Evolutionary conservation across 1,139 yeast species (phyloP).

Genomic region (Scheffersomyces insectosa): DNA sequence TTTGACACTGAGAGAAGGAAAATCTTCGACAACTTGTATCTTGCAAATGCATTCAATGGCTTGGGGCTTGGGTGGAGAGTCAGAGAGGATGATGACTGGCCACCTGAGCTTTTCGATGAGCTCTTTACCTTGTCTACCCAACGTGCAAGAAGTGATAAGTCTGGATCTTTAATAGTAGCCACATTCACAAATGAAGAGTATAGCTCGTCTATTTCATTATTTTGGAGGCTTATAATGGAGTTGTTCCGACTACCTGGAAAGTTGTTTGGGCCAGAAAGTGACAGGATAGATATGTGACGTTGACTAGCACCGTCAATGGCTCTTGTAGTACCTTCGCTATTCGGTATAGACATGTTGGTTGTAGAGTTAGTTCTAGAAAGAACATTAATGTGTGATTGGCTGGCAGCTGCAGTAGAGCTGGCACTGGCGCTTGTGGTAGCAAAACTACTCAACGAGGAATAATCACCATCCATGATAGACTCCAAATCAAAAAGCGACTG

Average conservation of each 20-base stretch:
- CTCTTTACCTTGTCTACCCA: constrained; percentile 50
- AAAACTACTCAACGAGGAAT: constrained; percentile 29
- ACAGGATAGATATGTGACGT: constrained; percentile 4
- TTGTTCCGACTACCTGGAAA: constrained; percentile 8
- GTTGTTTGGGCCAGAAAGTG: constrained; percentile 1
- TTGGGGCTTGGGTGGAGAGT: neutral
- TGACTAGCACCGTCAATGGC: constrained; percentile 1
- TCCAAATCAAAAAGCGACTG: constrained; percentile 80
- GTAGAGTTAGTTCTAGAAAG: constrained; percentile 3
- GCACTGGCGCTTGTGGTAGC: neutral
- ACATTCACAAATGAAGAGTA: constrained; percentile 67
- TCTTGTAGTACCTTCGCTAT: neutral
- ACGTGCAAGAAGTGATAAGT: constrained; percentile 45
- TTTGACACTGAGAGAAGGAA: constrained; percentile 64
- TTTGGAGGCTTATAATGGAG: constrained; percentile 19
- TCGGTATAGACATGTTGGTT: constrained; percentile 1
- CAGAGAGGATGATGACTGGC: neutral
- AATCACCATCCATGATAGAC: constrained; percentile 81
- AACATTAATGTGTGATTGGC: constrained; percentile 4
- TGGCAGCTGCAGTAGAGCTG: neutral
- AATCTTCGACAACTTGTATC: constrained; percentile 57
- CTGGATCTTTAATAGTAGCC: constrained; percentile 49
- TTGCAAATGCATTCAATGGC: constrained; percentile 17
- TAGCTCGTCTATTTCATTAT: constrained; percentile 59
- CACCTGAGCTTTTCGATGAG: constrained; percentile 20